phyloP scores from a whole-genome alignment of 345 rosid species.

The Syzygium jambos region DNA sequence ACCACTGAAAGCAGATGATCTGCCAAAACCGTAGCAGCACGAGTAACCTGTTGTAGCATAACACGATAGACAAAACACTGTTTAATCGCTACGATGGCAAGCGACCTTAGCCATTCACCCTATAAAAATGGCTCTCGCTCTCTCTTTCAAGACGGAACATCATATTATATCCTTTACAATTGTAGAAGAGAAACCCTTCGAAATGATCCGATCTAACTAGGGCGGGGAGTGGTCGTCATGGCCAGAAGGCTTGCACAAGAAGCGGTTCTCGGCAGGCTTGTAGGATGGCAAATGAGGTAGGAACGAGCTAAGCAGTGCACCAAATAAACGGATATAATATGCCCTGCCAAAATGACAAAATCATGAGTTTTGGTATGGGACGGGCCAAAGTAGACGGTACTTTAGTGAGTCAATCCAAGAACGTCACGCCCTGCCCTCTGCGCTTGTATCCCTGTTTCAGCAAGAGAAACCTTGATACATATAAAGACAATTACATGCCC shows the following conservation, averaged over 20 bases:
- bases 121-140: not conserved
- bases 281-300: no score
- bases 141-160: not conserved
- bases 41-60: rapidly evolving
- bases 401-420: no score
- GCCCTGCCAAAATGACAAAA: no score
- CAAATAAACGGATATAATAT: no score
- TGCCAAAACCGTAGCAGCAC: rapidly evolving
- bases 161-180: not conserved
- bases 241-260: no score
- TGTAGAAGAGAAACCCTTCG: not conserved
- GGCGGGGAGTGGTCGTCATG: no score
- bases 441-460: not conserved
- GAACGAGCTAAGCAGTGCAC: no score
- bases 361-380: no score
- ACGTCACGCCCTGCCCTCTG: not conserved
- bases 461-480: not conserved
- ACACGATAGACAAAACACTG: not conserved
- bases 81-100: not conserved
- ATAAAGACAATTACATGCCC: not conserved
- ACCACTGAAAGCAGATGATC: not conserved
- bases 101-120: not conserved
- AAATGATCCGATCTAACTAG: no score
- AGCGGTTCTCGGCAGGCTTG: no score
- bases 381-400: no score